phyloP scores from a whole-genome alignment of 2,329 filamentous ascomycete genomes.

The Madurella fahalii region DNA sequence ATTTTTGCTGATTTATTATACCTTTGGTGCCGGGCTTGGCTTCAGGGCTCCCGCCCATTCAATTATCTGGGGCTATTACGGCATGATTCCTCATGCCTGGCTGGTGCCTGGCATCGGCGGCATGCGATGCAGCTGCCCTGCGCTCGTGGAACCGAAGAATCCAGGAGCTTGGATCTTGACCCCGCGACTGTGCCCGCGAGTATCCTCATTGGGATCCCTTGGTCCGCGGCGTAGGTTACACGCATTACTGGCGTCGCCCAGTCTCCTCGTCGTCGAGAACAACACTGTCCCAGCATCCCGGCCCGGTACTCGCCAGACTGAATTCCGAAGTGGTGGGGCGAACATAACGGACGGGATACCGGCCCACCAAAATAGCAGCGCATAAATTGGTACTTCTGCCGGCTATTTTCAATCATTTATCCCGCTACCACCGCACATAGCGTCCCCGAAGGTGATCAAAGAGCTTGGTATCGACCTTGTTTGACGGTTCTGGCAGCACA shows the following conservation, averaged over 20 bases:
- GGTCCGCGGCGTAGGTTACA: too few species aligned
- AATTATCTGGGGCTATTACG: too few species aligned
- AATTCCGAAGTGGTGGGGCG: conserved; percentile 7
- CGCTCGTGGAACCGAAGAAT: too few species aligned
- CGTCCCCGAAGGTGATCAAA: neutral
- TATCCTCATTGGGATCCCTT: too few species aligned
- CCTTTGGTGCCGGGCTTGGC: too few species aligned
- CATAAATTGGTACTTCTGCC: conserved; percentile 23
- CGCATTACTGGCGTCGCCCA: neutral
- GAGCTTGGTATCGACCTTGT: neutral
- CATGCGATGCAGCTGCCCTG: too few species aligned
- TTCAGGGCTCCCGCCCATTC: too few species aligned
- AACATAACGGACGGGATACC: neutral
- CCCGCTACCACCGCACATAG: conserved; percentile 15
- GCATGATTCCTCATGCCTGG: too few species aligned
- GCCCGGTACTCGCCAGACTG: conserved; percentile 5
- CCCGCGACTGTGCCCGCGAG: too few species aligned
- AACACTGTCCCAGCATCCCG: conserved; percentile 8
- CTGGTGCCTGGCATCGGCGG: too few species aligned
- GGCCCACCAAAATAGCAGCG: conserved; percentile 25
- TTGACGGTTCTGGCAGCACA: neutral
- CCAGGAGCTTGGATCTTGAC: too few species aligned
- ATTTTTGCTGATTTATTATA: too few species aligned
- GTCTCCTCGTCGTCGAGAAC: neutral
- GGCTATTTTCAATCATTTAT: conserved; percentile 26